Base-by-base conservation (phyloP, 2,329 filamentous ascomycete genomes). In the Epichloe uncinata region DNA sequence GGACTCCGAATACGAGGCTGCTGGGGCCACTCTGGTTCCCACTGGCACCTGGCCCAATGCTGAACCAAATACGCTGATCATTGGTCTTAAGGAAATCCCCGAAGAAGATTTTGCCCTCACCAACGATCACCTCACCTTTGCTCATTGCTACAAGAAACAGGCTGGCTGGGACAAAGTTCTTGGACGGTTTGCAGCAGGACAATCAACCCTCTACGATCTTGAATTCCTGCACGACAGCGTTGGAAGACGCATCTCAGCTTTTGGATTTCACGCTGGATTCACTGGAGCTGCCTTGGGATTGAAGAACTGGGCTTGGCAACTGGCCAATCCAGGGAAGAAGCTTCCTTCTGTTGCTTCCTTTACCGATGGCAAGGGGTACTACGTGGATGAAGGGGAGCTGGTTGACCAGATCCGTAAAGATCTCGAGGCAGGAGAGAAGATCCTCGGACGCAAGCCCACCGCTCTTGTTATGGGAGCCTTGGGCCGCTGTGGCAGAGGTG, bases 401-500 rank as follows among this genome's bases (percentile, higher is more conserved):
- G 47, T 45, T 20, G 52, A 56, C 54, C 5, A 59, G 63, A 50
- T 74, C 95, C 57, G 80, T 62, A 20, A 53, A 52, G 45, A 57
- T 54, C 36, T 94, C 51, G 69, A 73, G 38, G 80, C 89, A 58
- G 82, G 94, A 56, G 85, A 87, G 73, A 77, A 79, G 60, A 75
- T 79, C 38, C 72, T 95, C 26, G 78, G 79, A 60, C 65, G 67
- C 30, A 81, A 85, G 58, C 89, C 79, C 79, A 54, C 40, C 13
- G 80, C 89, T 53, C 78, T 97, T 53, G 82, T 96, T 48, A 91
- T 96, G 55, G 91, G 91, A 55, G 87, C 79, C 2, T 73, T 85
- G n/a, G 84, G 86, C 40, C 81, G 90, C 57, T 96, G 90, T 63
- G 89, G 90, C 50, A 80, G 77, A 43, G 91, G 91, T 54, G 90